These are phyloP conservation scores for Plasmodium berghei DNA, from an alignment of 169 alveolate species.

Conservation along the genomic window DNA sequence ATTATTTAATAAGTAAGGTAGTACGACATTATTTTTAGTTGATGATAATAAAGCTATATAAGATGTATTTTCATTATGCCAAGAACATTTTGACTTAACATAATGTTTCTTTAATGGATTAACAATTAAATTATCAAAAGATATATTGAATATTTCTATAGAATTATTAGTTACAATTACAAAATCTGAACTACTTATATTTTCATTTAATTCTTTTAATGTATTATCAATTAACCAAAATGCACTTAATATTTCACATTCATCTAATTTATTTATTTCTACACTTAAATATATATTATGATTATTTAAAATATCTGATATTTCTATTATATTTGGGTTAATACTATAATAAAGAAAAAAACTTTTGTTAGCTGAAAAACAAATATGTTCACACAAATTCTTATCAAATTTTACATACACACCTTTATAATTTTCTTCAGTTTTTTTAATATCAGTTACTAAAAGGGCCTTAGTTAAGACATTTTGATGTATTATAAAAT, in stretches of 20 bases:
- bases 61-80: slow-evolving; percentile 66
- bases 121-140: slow-evolving; percentile 49
- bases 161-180: slow-evolving; percentile 42
- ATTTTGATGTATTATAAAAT: slow-evolving; percentile 60
- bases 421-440: slow-evolving; percentile 35
- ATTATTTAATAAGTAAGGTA: slow-evolving; percentile 59
- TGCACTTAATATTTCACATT: slow-evolving; percentile 36
- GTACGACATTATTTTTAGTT: slow-evolving; percentile 34
- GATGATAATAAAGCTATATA: slow-evolving; percentile 56
- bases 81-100: slow-evolving; percentile 26
- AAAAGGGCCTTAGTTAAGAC: slow-evolving; percentile 45
- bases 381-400: slow-evolving; percentile 49
- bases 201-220: background rate
- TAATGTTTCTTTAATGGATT: slow-evolving; percentile 51
- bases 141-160: slow-evolving; percentile 41
- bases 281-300: slow-evolving; percentile 65
- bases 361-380: slow-evolving; percentile 27
- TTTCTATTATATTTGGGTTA: slow-evolving; percentile 51
- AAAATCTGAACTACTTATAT: slow-evolving; percentile 25
- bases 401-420: slow-evolving; percentile 64
- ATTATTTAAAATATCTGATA: slow-evolving; percentile 48
- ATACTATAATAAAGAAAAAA: slow-evolving; percentile 42
- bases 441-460: slow-evolving; percentile 61
- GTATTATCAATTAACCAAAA: slow-evolving; percentile 24
- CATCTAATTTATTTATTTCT: slow-evolving; percentile 49